Percentiles rank a stretch among this genome's conserved stretches.
These are phyloP conservation scores for Zasmidium cellare DNA, from an alignment of 2,329 filamentous ascomycete genomes.

Conservation along the genomic window DNA sequence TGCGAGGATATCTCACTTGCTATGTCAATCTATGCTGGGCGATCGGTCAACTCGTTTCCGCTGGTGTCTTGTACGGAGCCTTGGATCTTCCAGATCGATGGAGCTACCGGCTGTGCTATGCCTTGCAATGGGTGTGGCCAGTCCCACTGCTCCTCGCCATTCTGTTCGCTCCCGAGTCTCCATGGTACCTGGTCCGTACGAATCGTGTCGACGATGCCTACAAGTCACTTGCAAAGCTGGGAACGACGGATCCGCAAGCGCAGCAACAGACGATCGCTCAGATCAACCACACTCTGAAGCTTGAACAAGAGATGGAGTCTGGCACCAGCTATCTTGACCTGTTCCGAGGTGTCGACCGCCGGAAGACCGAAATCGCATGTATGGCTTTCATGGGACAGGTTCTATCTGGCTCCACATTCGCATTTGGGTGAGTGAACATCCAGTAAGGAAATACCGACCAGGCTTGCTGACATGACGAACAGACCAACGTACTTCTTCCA, in stretches of 20 bases:
- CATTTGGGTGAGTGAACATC: constrained; percentile 8
- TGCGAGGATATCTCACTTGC: constrained; percentile 61
- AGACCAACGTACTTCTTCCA: constrained; percentile 36
- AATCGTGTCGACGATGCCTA: constrained; percentile 34
- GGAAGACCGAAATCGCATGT: constrained; percentile 41
- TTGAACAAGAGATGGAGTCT: constrained; percentile 37
- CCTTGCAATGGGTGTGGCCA: constrained; percentile 40
- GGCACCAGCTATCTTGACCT: constrained; percentile 37
- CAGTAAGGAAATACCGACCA: not conserved
- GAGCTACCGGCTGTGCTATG: constrained; percentile 36
- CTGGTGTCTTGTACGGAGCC: constrained; percentile 28
- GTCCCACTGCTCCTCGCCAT: constrained; percentile 28
- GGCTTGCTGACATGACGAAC: not conserved
- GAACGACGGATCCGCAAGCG: constrained; percentile 16
- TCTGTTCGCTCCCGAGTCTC: constrained; percentile 30
- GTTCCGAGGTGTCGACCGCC: constrained; percentile 40
- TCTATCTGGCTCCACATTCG: constrained; percentile 30
- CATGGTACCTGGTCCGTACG: constrained; percentile 36
- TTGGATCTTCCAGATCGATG: not conserved
- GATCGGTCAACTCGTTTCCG: constrained; percentile 47
- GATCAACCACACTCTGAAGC: constrained; percentile 34
- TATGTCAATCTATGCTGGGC: constrained; percentile 49
- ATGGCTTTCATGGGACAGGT: constrained; percentile 27
- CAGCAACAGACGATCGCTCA: constrained; percentile 35
- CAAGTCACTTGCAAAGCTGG: constrained; percentile 31